Evolutionary conservation across 139 green algal genomes (phyloP), one percentile per base, ranked within the genome.

Genomic region (Spirogloea muscicola): DNA sequence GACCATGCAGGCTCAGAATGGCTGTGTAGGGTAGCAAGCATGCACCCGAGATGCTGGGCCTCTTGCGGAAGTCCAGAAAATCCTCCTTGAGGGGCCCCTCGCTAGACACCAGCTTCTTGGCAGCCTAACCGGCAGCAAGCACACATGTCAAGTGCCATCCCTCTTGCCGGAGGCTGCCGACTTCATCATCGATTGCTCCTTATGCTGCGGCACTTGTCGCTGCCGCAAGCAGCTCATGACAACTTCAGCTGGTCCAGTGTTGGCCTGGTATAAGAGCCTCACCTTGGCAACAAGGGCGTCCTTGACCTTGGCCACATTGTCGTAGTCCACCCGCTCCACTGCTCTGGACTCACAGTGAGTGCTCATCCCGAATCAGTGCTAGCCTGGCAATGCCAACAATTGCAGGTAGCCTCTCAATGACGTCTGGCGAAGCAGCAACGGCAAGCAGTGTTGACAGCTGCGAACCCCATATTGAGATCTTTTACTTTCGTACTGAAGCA

Each of bases 241-340:
- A n/a, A n/a, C n/a, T n/a, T n/a, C n/a, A n/a, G n/a, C n/a, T n/a
- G n/a, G n/a, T n/a, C n/a, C n/a, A n/a, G 43, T 13, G 13, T 25
- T 61, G 13, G 51, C 51, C 29, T 13, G 34, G 64, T 27, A 29
- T 36, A 63, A 5, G 34, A 10, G 34, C 25, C 31, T 51, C 67
- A 75, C 67, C 67, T 78, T 78, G 59, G n/a, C 25, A 42, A 78
- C 16, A 9, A 72, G 16, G 3, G 70, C 57, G 5, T 78, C 70
- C 29, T 78, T 78, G 58, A 74, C 18, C 0, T 3, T 36, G 3
- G 38, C 63, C 16, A 78, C 34, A 27, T 27, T n/a, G 27, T 59
- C 27, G 1, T 59, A 78, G 1, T 78, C 70, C 33, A 70, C 34
- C 13, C 51, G 16, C 59, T 66, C 5, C 36, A 78, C 59, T 3